Evolutionary conservation across 257 asterid genomes (phyloP).

Genomic region (Solanum sitiens): DNA sequence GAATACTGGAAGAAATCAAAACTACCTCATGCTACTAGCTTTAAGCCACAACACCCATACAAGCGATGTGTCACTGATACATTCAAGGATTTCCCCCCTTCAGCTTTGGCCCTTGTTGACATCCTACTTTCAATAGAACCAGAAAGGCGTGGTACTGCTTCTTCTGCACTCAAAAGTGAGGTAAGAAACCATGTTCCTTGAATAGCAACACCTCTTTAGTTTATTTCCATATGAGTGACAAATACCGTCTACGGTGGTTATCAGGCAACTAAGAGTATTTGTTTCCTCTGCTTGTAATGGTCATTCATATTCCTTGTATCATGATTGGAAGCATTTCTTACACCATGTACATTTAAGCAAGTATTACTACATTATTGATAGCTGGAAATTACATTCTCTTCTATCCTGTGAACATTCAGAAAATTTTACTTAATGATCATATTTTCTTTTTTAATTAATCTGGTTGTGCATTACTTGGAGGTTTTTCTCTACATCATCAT

Average conservation of each 20-base stretch:
- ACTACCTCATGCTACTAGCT: constrained; percentile 71
- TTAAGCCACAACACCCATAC: constrained; percentile 53
- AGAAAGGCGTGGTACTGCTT: constrained; percentile 61
- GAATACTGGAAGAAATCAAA: constrained; percentile 65
- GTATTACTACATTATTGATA: not conserved
- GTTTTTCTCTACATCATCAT: not conserved
- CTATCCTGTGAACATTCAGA: not conserved
- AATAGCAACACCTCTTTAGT: not conserved
- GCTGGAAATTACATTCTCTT: not conserved
- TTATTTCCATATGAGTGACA: not conserved
- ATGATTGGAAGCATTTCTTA: not conserved
- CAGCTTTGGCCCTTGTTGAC: constrained; percentile 66
- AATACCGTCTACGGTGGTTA: not conserved
- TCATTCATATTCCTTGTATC: not conserved
- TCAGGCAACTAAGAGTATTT: not conserved
- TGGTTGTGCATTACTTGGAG: not conserved
- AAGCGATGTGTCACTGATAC: constrained; percentile 55
- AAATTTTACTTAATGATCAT: not conserved
- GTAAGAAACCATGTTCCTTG: constrained; percentile 18
- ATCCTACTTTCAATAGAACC: constrained; percentile 82
- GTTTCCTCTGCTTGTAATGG: not conserved
- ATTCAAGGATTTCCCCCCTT: constrained; percentile 64
- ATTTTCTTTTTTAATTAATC: not conserved
- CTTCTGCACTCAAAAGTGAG: constrained; percentile 70
- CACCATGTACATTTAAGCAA: not conserved